phyloP scores from a whole-genome alignment of 805 yeast species.

The Clavispora fructus region DNA sequence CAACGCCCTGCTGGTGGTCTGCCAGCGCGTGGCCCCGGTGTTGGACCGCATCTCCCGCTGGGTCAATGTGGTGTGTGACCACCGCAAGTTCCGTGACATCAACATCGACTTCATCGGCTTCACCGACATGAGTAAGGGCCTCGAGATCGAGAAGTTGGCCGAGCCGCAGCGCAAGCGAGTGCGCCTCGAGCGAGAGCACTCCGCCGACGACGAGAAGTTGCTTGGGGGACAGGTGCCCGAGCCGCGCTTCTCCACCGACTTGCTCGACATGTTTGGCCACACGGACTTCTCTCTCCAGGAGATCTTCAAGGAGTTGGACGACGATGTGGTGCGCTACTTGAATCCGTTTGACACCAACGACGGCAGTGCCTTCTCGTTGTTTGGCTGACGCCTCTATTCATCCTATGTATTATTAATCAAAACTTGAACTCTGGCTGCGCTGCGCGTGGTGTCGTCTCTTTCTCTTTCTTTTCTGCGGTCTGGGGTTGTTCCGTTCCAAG shows the following conservation, averaged over 20 bases:
- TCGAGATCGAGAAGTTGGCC: constrained; percentile 27
- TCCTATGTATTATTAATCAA: constrained; percentile 1
- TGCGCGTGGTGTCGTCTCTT: not conserved
- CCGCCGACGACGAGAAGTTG: not conserved
- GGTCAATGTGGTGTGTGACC: constrained; percentile 6
- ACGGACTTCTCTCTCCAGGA: constrained; percentile 16
- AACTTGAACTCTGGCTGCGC: constrained; percentile 6
- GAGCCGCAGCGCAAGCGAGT: constrained; percentile 14
- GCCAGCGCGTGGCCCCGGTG: constrained; percentile 7
- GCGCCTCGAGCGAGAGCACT: not conserved
- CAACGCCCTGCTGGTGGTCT: constrained; percentile 3
- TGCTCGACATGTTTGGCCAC: not conserved
- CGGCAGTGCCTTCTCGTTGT: not conserved
- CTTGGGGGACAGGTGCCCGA: not conserved
- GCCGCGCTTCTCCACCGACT: not conserved
- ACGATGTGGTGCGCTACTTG: constrained; percentile 24
- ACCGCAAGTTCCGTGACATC: constrained; percentile 1
- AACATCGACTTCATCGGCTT: constrained; percentile 19
- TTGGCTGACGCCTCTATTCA: not conserved
- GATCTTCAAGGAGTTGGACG: constrained; percentile 27
- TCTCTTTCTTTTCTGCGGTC: not conserved
- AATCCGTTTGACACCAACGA: constrained; percentile 23
- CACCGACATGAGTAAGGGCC: constrained; percentile 26
- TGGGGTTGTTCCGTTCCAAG: not conserved
- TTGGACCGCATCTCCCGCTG: constrained; percentile 23